A percentile compares a stretch with the other conserved stretches of the same genome.
phyloP scores from a whole-genome alignment of 768 basidiomycete genomes.

The Boletus tylopilopsis region DNA sequence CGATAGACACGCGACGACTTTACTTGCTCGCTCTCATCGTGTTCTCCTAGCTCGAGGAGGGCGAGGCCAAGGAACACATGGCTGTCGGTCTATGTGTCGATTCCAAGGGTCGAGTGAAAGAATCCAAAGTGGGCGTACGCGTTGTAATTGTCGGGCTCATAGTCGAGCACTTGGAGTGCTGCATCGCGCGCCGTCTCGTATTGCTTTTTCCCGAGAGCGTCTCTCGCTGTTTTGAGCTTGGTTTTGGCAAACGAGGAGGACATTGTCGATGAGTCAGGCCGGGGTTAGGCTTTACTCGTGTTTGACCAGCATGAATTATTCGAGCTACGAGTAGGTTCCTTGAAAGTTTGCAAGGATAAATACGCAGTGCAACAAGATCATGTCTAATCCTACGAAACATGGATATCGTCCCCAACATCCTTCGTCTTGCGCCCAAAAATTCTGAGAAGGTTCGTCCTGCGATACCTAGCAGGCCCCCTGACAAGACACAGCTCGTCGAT shows the following conservation, averaged over 20 bases:
- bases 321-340: neutral
- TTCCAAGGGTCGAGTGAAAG: neutral
- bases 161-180: constrained; percentile 62
- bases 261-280: constrained; percentile 11
- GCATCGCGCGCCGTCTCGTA: constrained; percentile 63
- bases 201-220: constrained; percentile 72
- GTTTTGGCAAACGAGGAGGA: constrained; percentile 50
- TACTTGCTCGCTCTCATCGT: constrained; percentile 84
- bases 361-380: neutral
- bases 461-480: constrained; percentile 18
- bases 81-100: constrained; percentile 37
- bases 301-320: no score
- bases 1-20: constrained; percentile 24
- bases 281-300: no score
- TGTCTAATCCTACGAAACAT: neutral
- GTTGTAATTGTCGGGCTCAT: constrained; percentile 81
- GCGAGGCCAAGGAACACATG: constrained; percentile 85
- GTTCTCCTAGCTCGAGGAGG: constrained; percentile 66
- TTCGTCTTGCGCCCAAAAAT: constrained; percentile 14
- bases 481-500: constrained; percentile 26
- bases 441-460: constrained; percentile 10
- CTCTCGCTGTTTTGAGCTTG: constrained; percentile 78
- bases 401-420: constrained; percentile 2
- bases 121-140: constrained; percentile 52
- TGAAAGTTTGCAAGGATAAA: neutral